A percentile compares a stretch with the other conserved stretches of the same genome.
phyloP scores from a whole-genome alignment of 208 protist species.

The Leishmania martiniquensis region DNA sequence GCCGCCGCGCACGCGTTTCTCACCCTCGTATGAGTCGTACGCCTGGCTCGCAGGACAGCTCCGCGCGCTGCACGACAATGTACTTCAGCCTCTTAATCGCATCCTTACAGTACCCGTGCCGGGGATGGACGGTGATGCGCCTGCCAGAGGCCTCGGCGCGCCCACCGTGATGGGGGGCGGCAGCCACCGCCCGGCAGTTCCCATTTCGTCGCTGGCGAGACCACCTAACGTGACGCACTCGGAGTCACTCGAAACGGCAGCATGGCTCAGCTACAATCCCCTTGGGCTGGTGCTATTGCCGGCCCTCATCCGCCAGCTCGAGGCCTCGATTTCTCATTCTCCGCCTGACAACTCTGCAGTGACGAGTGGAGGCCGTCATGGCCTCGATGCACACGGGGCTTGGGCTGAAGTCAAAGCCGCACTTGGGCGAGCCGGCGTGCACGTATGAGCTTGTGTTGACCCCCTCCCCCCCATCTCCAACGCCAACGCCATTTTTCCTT shows the following conservation, averaged over 20 bases:
- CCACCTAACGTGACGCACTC: background rate
- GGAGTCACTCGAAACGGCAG: background rate
- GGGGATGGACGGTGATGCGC: background rate
- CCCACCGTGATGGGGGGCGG: background rate
- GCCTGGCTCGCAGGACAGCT: constrained; percentile 24
- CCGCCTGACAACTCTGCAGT: background rate
- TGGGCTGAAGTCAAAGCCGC: background rate
- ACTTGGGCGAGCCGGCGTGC: constrained; percentile 12
- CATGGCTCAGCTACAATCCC: constrained; percentile 26
- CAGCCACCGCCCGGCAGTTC: background rate
- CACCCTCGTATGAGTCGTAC: background rate
- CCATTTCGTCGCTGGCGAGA: background rate
- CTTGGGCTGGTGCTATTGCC: constrained; percentile 21
- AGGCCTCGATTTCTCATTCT: background rate
- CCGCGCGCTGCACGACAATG: constrained; percentile 3
- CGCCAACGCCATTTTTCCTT: background rate
- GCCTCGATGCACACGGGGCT: background rate
- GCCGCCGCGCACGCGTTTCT: background rate
- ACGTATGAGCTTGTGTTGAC: background rate
- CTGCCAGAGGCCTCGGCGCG: background rate
- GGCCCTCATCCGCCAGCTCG: background rate
- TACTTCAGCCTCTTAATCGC: constrained; percentile 26
- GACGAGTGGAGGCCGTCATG: background rate
- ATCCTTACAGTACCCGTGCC: constrained; percentile 6
- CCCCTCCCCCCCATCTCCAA: background rate